Evolutionary conservation across 257 asterid species (phyloP).

Genomic region (Nyctanthes arbortristis): DNA sequence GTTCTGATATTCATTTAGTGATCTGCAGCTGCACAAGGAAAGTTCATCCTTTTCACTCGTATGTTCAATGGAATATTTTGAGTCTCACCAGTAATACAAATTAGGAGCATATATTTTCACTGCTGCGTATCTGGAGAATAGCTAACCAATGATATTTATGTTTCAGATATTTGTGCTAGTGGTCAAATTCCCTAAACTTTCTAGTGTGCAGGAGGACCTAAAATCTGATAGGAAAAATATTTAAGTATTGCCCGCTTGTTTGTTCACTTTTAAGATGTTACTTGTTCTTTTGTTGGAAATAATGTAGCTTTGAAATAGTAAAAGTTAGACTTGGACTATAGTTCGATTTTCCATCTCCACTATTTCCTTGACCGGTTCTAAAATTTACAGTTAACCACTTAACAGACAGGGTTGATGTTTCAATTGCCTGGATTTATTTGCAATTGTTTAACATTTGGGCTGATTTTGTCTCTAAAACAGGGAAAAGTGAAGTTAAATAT

Average conservation of each 20-base stretch:
- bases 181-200: constrained; percentile 6
- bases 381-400: background rate
- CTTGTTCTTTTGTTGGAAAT: background rate
- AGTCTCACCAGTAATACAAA: constrained; percentile 6
- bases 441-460: constrained; percentile 8
- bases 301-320: constrained; percentile 10
- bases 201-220: background rate
- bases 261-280: constrained; percentile 11
- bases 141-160: background rate
- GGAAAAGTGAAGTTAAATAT: constrained; percentile 37
- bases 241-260: background rate
- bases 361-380: background rate
- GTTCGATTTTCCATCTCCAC: constrained; percentile 11
- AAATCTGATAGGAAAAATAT: background rate
- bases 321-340: background rate
- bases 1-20: background rate
- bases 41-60: background rate
- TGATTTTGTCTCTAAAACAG: constrained; percentile 42
- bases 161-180: background rate
- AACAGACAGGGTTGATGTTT: constrained; percentile 6
- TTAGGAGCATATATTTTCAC: background rate
- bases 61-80: background rate
- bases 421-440: background rate
- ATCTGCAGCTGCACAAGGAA: background rate
- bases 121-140: background rate